Conservation (phyloP, 805 yeast genomes). For the Aciculoconidium aculeatum region DNA sequence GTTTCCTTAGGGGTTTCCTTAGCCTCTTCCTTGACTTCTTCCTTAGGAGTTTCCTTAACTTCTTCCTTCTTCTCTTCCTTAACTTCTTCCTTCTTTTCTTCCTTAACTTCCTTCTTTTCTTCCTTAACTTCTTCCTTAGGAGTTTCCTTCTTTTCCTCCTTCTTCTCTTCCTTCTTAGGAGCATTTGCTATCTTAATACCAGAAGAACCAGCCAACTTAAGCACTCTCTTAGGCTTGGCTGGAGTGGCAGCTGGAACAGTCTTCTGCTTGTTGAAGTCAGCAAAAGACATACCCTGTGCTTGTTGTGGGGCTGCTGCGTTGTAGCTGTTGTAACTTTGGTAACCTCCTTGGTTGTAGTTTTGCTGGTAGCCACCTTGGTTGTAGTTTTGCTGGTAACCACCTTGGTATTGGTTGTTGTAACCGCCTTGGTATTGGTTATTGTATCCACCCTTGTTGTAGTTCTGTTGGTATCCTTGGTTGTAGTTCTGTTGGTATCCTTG, state of each 20-base stretch:
- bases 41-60: constrained; percentile 12
- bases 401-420: constrained; percentile 12
- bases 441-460: constrained; percentile 12
- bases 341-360: constrained; percentile 19
- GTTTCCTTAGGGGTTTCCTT: constrained; percentile 11
- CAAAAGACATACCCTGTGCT: constrained; percentile 59
- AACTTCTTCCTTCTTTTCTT: constrained; percentile 3
- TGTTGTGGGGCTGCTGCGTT: constrained; percentile 12
- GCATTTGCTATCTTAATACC: constrained; percentile 52
- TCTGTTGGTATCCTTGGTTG: constrained; percentile 10
- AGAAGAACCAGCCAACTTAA: constrained; percentile 61
- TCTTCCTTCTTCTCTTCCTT: constrained; percentile 3
- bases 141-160: constrained; percentile 15
- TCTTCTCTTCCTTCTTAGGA: constrained; percentile 27
- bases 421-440: no score
- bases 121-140: constrained; percentile 13
- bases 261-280: constrained; percentile 73
- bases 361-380: no score
- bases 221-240: constrained; percentile 58
- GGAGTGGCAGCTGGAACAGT: constrained; percentile 35
- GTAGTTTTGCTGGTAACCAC: constrained; percentile 9
- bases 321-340: constrained; percentile 13
- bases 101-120: constrained; percentile 3
- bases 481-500: constrained; percentile 20
- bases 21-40: constrained; percentile 13